Evolutionary conservation across 106 monocot genomes (phyloP).

Genomic region (Dendrobium catenatum): DNA sequence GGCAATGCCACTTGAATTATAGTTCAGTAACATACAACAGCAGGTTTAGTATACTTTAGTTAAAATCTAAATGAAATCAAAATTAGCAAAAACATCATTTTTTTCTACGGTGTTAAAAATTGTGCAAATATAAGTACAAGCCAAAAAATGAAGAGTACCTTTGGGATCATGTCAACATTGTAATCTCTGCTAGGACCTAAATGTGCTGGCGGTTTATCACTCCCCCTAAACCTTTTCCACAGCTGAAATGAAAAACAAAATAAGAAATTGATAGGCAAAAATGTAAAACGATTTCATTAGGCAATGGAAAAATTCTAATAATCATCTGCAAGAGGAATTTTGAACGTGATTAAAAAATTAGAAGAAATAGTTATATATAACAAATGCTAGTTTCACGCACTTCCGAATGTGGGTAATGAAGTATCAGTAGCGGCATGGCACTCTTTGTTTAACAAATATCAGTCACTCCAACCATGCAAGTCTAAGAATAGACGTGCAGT

Average conservation of each 20-base stretch:
- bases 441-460: neutral
- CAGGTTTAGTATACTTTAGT: neutral
- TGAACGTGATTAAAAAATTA: neutral
- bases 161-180: conserved; percentile 63
- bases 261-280: neutral
- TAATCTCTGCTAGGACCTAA: conserved; percentile 74
- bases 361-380: neutral
- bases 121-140: neutral
- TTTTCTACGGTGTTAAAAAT: neutral
- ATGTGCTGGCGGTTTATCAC: conserved; percentile 73
- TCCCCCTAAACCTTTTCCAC: conserved; percentile 83
- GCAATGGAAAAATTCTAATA: neutral
- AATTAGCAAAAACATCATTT: neutral
- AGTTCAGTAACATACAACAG: neutral
- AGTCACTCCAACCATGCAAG: neutral
- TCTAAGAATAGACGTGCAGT: neutral
- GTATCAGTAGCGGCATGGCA: neutral
- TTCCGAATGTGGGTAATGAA: neutral
- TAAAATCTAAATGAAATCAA: neutral
- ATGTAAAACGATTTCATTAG: neutral
- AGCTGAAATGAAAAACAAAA: conserved; percentile 32
- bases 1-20: neutral
- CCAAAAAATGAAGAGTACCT: conserved; percentile 13
- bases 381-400: neutral
- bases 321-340: neutral